Percentiles rank a stretch among this genome's conserved stretches.
Conservation (phyloP, 257 asterid genomes). For the Primulina tabacum region DNA sequence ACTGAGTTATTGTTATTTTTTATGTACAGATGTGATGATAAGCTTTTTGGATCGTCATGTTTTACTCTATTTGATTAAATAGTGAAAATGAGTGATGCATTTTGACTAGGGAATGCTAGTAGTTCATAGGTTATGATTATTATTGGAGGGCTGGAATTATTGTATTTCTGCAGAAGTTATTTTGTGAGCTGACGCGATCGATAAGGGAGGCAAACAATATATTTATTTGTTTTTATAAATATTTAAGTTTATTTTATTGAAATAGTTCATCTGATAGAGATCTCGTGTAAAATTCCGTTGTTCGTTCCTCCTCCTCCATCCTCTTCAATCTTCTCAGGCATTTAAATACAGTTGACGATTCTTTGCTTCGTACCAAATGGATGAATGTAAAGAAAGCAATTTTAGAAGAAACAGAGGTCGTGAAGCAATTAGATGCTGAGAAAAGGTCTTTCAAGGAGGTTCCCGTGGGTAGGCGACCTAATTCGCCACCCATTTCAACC, state of each 20-base stretch:
- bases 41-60: slow-evolving; percentile 13
- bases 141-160: neutral
- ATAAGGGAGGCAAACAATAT: neutral
- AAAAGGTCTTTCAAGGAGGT: slow-evolving; percentile 85
- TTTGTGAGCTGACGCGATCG: neutral
- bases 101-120: neutral
- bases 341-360: slow-evolving; percentile 80
- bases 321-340: slow-evolving; percentile 44
- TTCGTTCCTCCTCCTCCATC: neutral
- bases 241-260: neutral
- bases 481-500: slow-evolving; percentile 87
- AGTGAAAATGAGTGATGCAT: neutral
- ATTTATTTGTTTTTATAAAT: neutral
- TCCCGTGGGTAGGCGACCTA: slow-evolving; percentile 66
- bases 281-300: slow-evolving; percentile 5
- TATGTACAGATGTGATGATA: slow-evolving; percentile 12
- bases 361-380: slow-evolving; percentile 84
- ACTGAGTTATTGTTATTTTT: too few species aligned
- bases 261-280: neutral
- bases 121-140: neutral
- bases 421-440: slow-evolving; percentile 90
- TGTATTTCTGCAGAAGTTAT: neutral
- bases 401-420: slow-evolving; percentile 88
- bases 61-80: neutral
- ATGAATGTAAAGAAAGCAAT: slow-evolving; percentile 88